Conservation (phyloP, 305 asterid genomes). For the Solanum hybrid region DNA sequence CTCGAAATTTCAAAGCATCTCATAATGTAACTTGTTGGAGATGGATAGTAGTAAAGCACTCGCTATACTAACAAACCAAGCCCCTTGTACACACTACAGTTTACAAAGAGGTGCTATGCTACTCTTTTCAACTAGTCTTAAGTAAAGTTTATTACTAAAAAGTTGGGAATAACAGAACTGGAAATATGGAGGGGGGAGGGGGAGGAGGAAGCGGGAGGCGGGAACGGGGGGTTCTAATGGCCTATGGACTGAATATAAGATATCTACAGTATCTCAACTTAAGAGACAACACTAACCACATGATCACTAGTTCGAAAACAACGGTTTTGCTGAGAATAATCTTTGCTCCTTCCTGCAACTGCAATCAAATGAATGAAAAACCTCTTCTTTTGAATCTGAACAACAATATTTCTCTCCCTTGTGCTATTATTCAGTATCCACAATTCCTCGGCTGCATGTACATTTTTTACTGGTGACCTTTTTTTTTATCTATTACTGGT, state of each 20-base stretch:
- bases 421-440: background rate
- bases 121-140: background rate
- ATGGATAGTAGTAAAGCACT: background rate
- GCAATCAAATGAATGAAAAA: background rate
- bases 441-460: background rate
- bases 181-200: background rate
- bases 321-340: background rate
- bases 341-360: background rate
- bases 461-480: background rate
- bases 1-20: background rate
- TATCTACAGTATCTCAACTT: slow-evolving; percentile 1
- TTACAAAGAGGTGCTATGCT: background rate
- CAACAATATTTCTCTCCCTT: background rate
- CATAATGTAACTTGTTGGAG: background rate
- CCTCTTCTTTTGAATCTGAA: background rate
- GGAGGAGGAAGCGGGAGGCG: too few relatives aligned
- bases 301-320: background rate
- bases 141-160: background rate
- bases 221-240: background rate
- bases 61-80: background rate
- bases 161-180: background rate
- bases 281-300: background rate
- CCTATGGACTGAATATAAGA: slow-evolving; percentile 3
- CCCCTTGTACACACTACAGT: background rate
- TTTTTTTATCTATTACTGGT: background rate